Conservation (phyloP, 2,329 filamentous ascomycete species). For the Penicillium decumbens region DNA sequence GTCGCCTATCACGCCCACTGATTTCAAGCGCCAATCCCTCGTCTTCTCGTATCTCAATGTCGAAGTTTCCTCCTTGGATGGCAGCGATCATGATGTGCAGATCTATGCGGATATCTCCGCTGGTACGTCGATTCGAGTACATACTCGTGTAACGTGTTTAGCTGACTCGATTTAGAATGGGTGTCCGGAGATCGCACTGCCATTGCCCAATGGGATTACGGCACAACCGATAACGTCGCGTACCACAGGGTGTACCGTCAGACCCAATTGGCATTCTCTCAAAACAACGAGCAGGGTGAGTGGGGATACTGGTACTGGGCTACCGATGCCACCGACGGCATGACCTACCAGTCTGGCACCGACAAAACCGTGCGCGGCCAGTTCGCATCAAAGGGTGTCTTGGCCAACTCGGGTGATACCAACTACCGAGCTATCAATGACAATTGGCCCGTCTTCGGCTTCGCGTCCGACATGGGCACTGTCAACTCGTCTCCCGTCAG, state of each 20-base stretch:
- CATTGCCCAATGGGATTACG: conserved; percentile 60
- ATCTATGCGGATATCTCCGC: conserved; percentile 69
- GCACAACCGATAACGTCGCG: conserved; percentile 48
- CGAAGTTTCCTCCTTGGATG: conserved; percentile 59
- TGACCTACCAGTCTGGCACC: conserved; percentile 47
- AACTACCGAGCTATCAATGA: conserved; percentile 49
- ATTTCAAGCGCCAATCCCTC: conserved; percentile 63
- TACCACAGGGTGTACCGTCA: conserved; percentile 58
- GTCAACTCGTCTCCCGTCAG: conserved; percentile 36
- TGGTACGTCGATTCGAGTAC: conserved; percentile 43
- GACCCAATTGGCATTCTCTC: conserved; percentile 46
- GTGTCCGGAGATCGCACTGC: conserved; percentile 58
- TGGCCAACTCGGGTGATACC: conserved; percentile 47
- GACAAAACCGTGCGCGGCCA: conserved; percentile 46
- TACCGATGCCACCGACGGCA: conserved; percentile 38
- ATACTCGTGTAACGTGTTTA: not conserved
- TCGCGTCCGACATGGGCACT: conserved; percentile 48
- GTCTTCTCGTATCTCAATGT: conserved; percentile 67
- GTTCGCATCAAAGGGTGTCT: conserved; percentile 44
- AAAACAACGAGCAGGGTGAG: conserved; percentile 47
- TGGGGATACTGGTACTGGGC: conserved; percentile 55
- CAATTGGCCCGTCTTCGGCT: conserved; percentile 52
- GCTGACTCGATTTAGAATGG: conserved; percentile 56
- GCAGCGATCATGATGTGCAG: conserved; percentile 59
- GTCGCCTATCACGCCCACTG: conserved; percentile 63